Evolutionary conservation across 495 filamentous ascomycete genomes (phyloP).

Genomic region (Xylaria flabelliformis): DNA sequence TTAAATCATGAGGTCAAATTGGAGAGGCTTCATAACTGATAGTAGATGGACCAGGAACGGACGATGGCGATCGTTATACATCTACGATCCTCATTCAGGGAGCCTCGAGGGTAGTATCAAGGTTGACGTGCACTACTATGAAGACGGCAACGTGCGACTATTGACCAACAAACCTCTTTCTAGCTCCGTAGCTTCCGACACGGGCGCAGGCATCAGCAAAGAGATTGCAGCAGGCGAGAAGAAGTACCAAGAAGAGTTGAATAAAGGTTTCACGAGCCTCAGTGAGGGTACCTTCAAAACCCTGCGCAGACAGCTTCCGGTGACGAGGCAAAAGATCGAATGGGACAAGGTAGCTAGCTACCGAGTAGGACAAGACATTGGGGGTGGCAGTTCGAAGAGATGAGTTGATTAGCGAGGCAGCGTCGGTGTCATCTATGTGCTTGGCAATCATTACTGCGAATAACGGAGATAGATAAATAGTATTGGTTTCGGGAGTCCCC

Average conservation of each 20-base stretch:
- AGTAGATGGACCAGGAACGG: conserved; percentile 71
- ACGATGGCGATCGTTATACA: conserved; percentile 90
- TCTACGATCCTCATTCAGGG: conserved; percentile 68
- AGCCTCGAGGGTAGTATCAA: conserved; percentile 71
- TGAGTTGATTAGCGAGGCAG: conserved; percentile 32
- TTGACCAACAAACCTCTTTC: conserved; percentile 79
- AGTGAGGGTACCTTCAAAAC: conserved; percentile 96
- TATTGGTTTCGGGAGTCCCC: conserved; percentile 2
- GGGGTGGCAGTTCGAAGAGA: conserved; percentile 58
- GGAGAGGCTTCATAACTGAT: conserved; percentile 13
- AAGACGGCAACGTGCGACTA: conserved; percentile 96
- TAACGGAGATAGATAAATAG: conserved; percentile 17
- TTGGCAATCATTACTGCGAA: conserved; percentile 11
- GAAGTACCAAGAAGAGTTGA: conserved; percentile 95
- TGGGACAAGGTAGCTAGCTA: conserved; percentile 99
- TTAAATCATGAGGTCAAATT: neutral
- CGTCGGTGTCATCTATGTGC: conserved; percentile 9
- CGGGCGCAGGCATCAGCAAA: conserved; percentile 71
- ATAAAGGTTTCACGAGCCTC: conserved; percentile 83
- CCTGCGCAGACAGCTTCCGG: conserved; percentile 88
- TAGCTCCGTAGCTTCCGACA: conserved; percentile 62
- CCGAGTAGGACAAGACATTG: conserved; percentile 76
- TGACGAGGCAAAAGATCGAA: conserved; percentile 98
- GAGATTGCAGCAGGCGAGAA: conserved; percentile 81
- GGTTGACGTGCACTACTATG: conserved; percentile 98